Conservation (phyloP, 2,329 filamentous ascomycete genomes). For the Ceratocystis smalleyi region DNA sequence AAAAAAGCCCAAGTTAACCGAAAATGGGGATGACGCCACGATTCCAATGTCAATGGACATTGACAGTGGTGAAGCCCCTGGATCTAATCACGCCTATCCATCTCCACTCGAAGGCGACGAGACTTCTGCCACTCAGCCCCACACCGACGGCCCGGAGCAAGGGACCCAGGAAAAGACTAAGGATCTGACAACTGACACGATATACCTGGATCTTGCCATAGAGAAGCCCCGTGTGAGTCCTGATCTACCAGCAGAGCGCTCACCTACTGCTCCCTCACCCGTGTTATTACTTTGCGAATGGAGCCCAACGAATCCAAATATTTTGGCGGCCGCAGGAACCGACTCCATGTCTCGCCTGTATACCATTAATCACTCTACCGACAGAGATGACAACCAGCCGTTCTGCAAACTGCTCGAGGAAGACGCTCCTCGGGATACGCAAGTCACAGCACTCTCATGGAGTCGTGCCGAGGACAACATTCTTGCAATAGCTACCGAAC, state of each 20-base stretch:
- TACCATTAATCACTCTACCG: conserved; percentile 42
- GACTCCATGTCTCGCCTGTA: conserved; percentile 56
- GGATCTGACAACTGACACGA: conserved; percentile 44
- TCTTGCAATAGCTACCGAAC: conserved; percentile 44
- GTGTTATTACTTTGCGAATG: conserved; percentile 54
- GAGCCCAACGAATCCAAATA: conserved; percentile 48
- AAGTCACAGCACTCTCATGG: conserved; percentile 46
- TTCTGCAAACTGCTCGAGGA: conserved; percentile 38
- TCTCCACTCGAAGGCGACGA: conserved; percentile 46
- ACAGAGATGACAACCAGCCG: conserved; percentile 25
- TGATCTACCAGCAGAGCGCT: conserved; percentile 19
- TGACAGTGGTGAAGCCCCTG: conserved; percentile 31
- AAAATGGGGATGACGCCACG: conserved; percentile 14
- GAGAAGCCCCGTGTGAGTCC: conserved; percentile 26
- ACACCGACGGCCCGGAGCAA: conserved; percentile 47
- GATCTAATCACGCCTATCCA: conserved; percentile 47
- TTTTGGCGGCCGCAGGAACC: conserved; percentile 52
- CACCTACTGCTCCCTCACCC: conserved; percentile 30
- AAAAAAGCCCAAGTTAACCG: conserved; percentile 15
- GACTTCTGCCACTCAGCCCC: conserved; percentile 35
- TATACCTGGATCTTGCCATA: conserved; percentile 40
- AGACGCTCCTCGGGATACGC: conserved; percentile 35
- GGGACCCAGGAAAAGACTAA: conserved; percentile 50
- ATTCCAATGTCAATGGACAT: conserved; percentile 38
- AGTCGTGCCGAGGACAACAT: conserved; percentile 35